These are phyloP conservation scores for Chytridium lagenaria DNA, from an alignment of 371 early-diverging fungal genomes.

Conservation along the genomic window DNA sequence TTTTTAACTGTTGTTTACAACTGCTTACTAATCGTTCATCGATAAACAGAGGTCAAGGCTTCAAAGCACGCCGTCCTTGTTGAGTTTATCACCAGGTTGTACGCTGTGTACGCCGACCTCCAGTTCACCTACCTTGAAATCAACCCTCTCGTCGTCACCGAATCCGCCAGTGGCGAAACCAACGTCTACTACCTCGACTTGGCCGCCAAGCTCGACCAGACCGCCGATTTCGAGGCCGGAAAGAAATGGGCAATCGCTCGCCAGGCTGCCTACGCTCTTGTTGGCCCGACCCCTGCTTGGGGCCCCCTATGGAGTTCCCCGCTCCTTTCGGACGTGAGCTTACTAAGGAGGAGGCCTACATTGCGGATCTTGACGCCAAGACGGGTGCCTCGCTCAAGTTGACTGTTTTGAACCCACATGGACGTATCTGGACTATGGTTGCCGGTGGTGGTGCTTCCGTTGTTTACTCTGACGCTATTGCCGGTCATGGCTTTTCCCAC, in stretches of 20 bases:
- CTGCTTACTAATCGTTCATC: neutral
- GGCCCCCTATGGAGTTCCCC: slow-evolving; percentile 96
- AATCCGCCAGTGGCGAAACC: too few species aligned
- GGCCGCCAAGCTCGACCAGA: slow-evolving; percentile 98
- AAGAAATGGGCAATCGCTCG: slow-evolving; percentile 55
- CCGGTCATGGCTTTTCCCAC: slow-evolving; percentile 88
- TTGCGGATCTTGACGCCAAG: slow-evolving; percentile 96
- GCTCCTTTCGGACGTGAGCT: slow-evolving; percentile 97
- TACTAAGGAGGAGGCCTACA: slow-evolving; percentile 95
- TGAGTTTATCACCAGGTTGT: slow-evolving; percentile 89
- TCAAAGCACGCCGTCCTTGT: slow-evolving; percentile 70
- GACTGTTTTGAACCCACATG: slow-evolving; percentile 92
- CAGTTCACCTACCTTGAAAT: slow-evolving; percentile 98
- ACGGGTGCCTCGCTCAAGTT: slow-evolving; percentile 97
- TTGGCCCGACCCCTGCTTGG: slow-evolving; percentile 49
- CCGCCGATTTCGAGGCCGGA: slow-evolving; percentile 96
- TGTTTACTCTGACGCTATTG: slow-evolving; percentile 94
- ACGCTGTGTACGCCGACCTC: slow-evolving; percentile 92
- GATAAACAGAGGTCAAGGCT: slow-evolving; percentile 36
- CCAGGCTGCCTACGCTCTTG: slow-evolving; percentile 40
- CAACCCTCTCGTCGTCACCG: slow-evolving; percentile 96
- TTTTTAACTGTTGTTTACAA: slow-evolving; percentile 12
- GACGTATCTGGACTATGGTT: slow-evolving; percentile 99
- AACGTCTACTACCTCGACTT: slow-evolving; percentile 90
- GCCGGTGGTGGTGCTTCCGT: slow-evolving; percentile 99